Evolutionary conservation across 805 yeast species (phyloP).

Genomic region (Metschnikowia reukaufii): DNA sequence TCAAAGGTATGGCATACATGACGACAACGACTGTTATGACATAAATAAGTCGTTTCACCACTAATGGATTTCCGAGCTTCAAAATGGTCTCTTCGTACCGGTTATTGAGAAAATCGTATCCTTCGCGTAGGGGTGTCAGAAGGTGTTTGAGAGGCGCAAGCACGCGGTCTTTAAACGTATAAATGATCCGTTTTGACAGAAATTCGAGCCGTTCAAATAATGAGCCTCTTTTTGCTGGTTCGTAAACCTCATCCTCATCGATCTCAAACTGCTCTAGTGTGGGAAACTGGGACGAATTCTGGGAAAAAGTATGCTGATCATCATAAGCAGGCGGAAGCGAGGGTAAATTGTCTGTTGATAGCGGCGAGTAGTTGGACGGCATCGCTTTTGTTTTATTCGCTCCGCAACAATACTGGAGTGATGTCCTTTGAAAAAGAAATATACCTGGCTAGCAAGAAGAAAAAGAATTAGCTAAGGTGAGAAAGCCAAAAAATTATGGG

Average conservation of each 20-base stretch:
- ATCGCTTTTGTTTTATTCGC: too few relatives aligned
- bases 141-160: constrained; percentile 45
- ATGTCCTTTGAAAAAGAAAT: too few relatives aligned
- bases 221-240: constrained; percentile 21
- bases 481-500: neutral
- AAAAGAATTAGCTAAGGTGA: neutral
- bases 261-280: constrained; percentile 37
- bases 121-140: constrained; percentile 53
- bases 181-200: constrained; percentile 35
- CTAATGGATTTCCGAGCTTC: constrained; percentile 80
- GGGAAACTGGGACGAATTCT: neutral
- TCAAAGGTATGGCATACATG: constrained; percentile 56
- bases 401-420: too few relatives aligned
- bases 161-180: constrained; percentile 34
- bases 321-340: constrained; percentile 15
- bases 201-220: constrained; percentile 39
- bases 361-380: constrained; percentile 4
- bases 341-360: constrained; percentile 6
- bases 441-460: neutral
- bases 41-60: constrained; percentile 74
- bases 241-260: constrained; percentile 30
- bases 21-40: constrained; percentile 62
- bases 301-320: neutral
- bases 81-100: constrained; percentile 58
- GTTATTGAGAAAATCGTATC: constrained; percentile 39